Evolutionary conservation across 2,329 filamentous ascomycete genomes (phyloP), one percentile per base, ranked within the genome.

Genomic region (Plenodomus lindquistii): DNA sequence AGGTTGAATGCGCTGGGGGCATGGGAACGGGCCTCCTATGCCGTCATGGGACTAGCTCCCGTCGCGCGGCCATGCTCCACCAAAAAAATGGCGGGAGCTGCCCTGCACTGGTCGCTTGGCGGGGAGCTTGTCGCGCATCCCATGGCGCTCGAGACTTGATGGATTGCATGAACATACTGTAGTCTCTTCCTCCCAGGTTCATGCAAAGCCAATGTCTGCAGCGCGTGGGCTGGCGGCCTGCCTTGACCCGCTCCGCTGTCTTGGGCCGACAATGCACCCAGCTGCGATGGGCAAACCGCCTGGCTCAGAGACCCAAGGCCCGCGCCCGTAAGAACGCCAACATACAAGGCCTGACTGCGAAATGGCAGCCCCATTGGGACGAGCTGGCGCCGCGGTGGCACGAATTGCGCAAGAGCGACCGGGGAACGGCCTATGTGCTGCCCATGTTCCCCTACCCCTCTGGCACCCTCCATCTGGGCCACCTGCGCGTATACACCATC

Each of bases 371-470:
- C 41, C 74, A 67, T 72, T 83, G 80, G 80, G 67, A 62, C 40
- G 42, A 42, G 29, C 42, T 59, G 36, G 46, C 42, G 13, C 39
- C 55, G 5, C 36, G 43, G 36, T 54, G 53, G 42, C 37, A 54
- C 29, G 35, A 55, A 15, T 38, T 55, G 19, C 54, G 44, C 17
- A 45, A 52, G 8, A 43, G 42, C 18, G 50, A 56, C 17, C 34
- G 52, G 71, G 72, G 57, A 69, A 79, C 77, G 50, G 75, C 74
- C 21, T 96, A 93, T 69, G 84, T 96, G 53, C 78, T 96, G 44
- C 87, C 91, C 57, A 96, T 96, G 91, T 96, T 96, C 67, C 91
- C 91, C 0, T 96, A 96, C 69, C 91, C 91, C 1, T 96, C 91
- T 0, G 91, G 91, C 22, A 86, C 85, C 22, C 80, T 96, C 21